Conservation (phyloP, 2,329 filamentous ascomycete genomes). For the Boeremia lycopersici region DNA sequence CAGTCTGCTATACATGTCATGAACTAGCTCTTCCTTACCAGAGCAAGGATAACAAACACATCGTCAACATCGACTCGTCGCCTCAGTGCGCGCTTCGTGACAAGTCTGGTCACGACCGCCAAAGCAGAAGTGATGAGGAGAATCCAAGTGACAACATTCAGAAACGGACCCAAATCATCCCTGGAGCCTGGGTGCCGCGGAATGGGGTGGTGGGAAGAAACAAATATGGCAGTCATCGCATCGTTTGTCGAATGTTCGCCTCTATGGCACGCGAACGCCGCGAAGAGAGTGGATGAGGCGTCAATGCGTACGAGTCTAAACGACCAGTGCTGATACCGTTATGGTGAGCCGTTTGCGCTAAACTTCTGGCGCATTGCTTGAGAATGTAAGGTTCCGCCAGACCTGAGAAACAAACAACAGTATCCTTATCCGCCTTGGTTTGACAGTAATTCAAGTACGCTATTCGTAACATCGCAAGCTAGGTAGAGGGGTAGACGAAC, state of each 20-base stretch:
- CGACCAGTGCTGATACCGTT: constrained; percentile 15
- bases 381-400: constrained; percentile 27
- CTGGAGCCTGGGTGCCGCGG: constrained; percentile 38
- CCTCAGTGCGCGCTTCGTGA: constrained; percentile 42
- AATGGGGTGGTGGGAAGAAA: constrained; percentile 30
- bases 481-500: constrained; percentile 19
- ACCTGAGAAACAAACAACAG: constrained; percentile 20
- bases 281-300: neutral
- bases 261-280: constrained; percentile 2
- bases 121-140: constrained; percentile 42
- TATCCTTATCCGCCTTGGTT: constrained; percentile 26
- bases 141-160: constrained; percentile 46
- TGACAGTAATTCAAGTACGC: constrained; percentile 17
- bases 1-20: constrained; percentile 9
- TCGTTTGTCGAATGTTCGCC: constrained; percentile 22
- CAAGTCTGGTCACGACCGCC: constrained; percentile 41
- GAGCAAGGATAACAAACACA: constrained; percentile 42
- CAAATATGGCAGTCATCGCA: constrained; percentile 37
- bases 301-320: constrained; percentile 9
- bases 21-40: constrained; percentile 30
- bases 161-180: constrained; percentile 39
- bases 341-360: constrained; percentile 13
- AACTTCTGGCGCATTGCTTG: constrained; percentile 23
- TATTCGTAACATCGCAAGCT: constrained; percentile 20
- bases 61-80: constrained; percentile 43